Evolutionary conservation across 345 rosid species (phyloP).

Genomic region (Brassica napus): DNA sequence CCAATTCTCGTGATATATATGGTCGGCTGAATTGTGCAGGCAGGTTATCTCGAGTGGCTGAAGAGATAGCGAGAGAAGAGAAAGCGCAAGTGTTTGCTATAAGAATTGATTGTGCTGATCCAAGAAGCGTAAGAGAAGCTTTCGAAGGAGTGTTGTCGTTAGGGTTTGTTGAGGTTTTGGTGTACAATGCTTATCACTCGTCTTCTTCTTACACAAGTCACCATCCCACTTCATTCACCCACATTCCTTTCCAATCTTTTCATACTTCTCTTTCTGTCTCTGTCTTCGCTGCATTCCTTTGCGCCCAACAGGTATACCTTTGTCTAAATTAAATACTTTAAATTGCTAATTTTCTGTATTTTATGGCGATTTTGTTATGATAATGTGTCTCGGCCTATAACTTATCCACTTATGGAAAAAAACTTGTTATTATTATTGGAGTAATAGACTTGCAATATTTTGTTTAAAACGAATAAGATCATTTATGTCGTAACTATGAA

Average conservation of each 20-base stretch:
- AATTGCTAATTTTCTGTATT: not conserved
- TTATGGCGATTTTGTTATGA: not conserved
- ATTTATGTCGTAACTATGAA: not conserved
- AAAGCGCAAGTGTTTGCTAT: slow-evolving; percentile 93
- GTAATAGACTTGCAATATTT: not conserved
- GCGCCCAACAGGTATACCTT: slow-evolving; percentile 71
- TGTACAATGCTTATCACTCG: slow-evolving; percentile 79
- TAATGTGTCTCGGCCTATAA: not conserved
- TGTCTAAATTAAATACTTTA: not conserved
- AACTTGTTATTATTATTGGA: not conserved
- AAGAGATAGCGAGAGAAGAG: slow-evolving; percentile 95
- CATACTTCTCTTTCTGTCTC: slow-evolving; percentile 77
- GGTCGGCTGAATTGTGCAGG: slow-evolving; percentile 40
- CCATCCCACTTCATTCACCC: slow-evolving; percentile 59
- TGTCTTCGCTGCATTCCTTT: slow-evolving; percentile 71
- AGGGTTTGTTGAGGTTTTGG: slow-evolving; percentile 85
- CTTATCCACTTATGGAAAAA: not conserved
- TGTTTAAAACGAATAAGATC: not conserved
- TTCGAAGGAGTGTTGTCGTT: slow-evolving; percentile 96
- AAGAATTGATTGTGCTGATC: slow-evolving; percentile 86
- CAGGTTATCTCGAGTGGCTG: slow-evolving; percentile 77
- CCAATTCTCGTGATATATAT: not conserved
- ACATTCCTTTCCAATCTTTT: slow-evolving; percentile 69
- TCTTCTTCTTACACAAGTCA: slow-evolving; percentile 43
- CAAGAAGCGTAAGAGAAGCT: slow-evolving; percentile 83